Conservation (phyloP, 2,329 filamentous ascomycete genomes). For the Colletotrichum lindemuthianum region DNA sequence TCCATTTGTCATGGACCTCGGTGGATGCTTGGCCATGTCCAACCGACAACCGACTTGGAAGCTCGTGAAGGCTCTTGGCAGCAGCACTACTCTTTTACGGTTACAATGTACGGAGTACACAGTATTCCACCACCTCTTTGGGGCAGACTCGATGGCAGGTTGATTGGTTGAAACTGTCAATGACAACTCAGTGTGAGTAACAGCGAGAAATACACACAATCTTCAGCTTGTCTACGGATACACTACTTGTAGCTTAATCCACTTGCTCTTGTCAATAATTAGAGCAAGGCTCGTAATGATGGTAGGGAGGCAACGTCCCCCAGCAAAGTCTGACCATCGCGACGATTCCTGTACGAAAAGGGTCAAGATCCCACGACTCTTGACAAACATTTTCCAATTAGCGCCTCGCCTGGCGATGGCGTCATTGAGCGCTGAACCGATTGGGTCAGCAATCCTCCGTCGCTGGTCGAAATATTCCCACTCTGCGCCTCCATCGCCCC, state of each 20-base stretch:
- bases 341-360: not conserved
- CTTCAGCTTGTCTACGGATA: too few relatives aligned
- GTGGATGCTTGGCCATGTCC: not conserved
- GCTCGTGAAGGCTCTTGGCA: too few relatives aligned
- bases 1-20: conserved; percentile 11
- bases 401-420: conserved; percentile 3
- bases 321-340: not conserved
- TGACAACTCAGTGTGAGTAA: conserved; percentile 2
- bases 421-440: conserved; percentile 18
- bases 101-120: too few relatives aligned
- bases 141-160: not conserved
- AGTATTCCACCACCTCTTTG: too few relatives aligned
- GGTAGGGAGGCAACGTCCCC: too few relatives aligned
- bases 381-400: conserved; percentile 9
- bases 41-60: conserved; percentile 23
- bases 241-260: too few relatives aligned
- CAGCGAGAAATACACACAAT: too few relatives aligned
- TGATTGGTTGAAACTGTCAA: not conserved
- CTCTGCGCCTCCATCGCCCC: not conserved
- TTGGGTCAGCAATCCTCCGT: conserved; percentile 15
- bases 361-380: not conserved
- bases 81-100: too few relatives aligned
- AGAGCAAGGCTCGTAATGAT: not conserved
- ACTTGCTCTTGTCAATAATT: too few relatives aligned
- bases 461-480: conserved; percentile 1